Base-by-base conservation (phyloP, 2,329 filamentous ascomycete genomes). In the Aspergillus japonicus region DNA sequence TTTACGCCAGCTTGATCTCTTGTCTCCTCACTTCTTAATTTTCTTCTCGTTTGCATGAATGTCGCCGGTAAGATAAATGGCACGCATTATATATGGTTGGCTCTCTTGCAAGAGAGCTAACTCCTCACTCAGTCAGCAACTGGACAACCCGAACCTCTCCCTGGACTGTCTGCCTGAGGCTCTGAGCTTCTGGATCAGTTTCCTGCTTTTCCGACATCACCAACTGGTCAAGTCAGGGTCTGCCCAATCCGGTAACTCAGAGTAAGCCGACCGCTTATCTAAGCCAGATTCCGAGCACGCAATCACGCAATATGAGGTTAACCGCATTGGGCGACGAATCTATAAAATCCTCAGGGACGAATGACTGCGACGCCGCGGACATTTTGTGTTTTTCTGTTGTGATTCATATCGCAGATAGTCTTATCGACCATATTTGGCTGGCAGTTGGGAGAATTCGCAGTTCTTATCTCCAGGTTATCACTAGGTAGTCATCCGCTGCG, bases 271-370 rank as follows among this genome's bases (percentile, higher is more conserved):
- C 31, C 29, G 58, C 49, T 68, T 68, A 69, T 50, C 56, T 69
- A 68, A 68, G 64, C 64, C 35, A 24, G 10, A 29, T 14, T 47
- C 23, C 58, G 58, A 73, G 69, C 69, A 72, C 70, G 70, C 70
- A 67, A 71, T 71, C 69, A 72, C 70, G 70, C 70, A 67, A 71
- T 71, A 67, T 64, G 57, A 63, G 60, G 53, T 66, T 73, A 71
- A 67, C 70, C 65, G 58, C 64, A 62, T 72, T 62, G 61, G 68
- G 69, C 29, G 29, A 57, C 57, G 59, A 62, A 65, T 67, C 65
- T 70, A 68, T 65, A 69, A 66, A 69, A 64, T 51, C 47, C 33
- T 50, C 47, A 60, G 21, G 23, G 50, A 50, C 39, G 24, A 24
- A 53, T 21, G n/a, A 55, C 52, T 55, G 39, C 53, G 44, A 48